Evolutionary conservation across 2,329 filamentous ascomycete species (phyloP), one percentile per base, ranked within the genome.

Genomic region (Penicillium polonicum): DNA sequence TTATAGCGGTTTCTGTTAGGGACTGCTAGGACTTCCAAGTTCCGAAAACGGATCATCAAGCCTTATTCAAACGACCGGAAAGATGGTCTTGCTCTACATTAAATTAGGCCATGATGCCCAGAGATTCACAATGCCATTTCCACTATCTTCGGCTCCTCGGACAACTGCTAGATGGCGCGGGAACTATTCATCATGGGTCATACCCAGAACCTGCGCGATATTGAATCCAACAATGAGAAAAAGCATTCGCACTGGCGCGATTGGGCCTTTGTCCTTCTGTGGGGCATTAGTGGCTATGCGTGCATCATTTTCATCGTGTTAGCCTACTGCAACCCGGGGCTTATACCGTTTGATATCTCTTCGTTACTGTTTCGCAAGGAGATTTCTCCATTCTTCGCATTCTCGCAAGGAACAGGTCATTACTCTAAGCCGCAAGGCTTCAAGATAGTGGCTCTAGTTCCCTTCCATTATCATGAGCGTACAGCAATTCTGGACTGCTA

Each of bases 401-500:
- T 69, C 39, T 72, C 71, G 21, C 63, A 55, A 6, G 63, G 62
- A 27, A 61, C 63, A 12, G 62, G 59, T 7, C 52, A 64, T 42
- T 70, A 72, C 55, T 52, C 63, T 17, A 78, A 76, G 52, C 74
- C 76, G 6, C 53, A 64, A 23, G 68, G 64, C 1, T 61, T 78
- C 43, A 71, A 72, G 33, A 72, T 78, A 41, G 65, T 76, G 31
- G 76, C 73, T 27, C 50, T 78, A 42, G 71, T 78, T n/a, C 75
- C 75, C 25, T 77, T 75, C 54, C 70, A 68, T 39, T 52, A 72
- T 17, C 64, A 66, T 42, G 63, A 69, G 55, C 68, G 65, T 13
- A 74, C 76, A 12, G 66, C 66, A 4, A 75, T 78, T 19, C 59
- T 79, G 41, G 70, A 79, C 42, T 79, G 76, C 60, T 79, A 79